Base-by-base conservation (phyloP, 306 rosid genomes). In the Dryas alaskensis region DNA sequence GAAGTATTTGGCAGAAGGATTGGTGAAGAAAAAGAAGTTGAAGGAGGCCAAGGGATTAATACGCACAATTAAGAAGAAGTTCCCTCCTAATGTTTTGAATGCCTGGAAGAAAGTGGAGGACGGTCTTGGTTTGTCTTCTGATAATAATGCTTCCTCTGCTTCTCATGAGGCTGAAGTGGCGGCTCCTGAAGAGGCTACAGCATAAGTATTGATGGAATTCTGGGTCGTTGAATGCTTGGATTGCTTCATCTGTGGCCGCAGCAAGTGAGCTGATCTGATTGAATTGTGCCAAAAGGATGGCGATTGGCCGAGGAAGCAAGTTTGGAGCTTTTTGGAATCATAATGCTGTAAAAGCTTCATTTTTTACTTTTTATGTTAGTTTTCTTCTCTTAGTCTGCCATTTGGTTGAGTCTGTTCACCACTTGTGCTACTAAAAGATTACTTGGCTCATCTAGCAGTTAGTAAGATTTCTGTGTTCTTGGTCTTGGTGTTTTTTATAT, bases 101-200 rank as follows among this genome's bases (percentile, higher is more conserved):
- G 78, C 87, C 2, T 90, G 96, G 96, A 78, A 37, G 73, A 81
- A 78, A 77, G 47, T 90, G 43, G 96, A 87, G 85, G 69, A 82
- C 70, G 17, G 61, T 37, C 88, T 87, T 65, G 87, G 86, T 46
- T 76, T 90, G 87, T 78, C 79, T 61, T 53, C 87, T 74, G 74
- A 59, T 63, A 48, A 42, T 22, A 81, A 53, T 57, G 67, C 42
- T 46, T 5, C 69, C 69, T 57, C 76, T 2, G 73, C 67, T 0
- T 4, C 57, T 12, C 65, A 25, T 49, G 83, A 84, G 61, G 81
- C 70, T 10, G 72, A 69, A 75, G 83, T 60, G 45, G 27, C 72
- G 22, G 22, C 22, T 22, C 22, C 22, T 22, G 72, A 69, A 75
- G 83, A 64, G 45, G 27, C 72, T 63, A 44, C 40, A 63, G 40